Evolutionary conservation across 495 filamentous ascomycete genomes (phyloP).

Genomic region (Aspergillus leporis): DNA sequence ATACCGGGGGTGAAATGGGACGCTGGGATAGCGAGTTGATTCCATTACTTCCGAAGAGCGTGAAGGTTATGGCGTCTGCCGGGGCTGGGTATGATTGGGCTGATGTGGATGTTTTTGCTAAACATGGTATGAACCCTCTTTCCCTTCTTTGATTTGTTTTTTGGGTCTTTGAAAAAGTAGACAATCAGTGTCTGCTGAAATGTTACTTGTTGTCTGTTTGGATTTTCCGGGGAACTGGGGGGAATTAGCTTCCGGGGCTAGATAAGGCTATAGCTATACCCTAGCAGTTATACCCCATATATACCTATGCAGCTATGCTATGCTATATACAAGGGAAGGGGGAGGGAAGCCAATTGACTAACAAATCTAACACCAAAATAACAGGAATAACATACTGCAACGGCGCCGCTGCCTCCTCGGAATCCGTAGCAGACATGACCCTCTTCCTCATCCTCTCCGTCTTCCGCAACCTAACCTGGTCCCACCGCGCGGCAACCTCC

Average conservation of each 20-base stretch:
- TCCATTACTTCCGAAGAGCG: constrained; percentile 59
- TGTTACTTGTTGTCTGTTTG: no score
- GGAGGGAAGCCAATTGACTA: no score
- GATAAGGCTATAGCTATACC: no score
- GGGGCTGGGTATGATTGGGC: constrained; percentile 80
- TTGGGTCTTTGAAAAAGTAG: background rate
- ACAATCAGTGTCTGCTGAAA: no score
- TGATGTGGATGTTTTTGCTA: constrained; percentile 65
- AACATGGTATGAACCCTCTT: constrained; percentile 53
- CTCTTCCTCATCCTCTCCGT: constrained; percentile 64
- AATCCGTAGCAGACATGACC: constrained; percentile 62
- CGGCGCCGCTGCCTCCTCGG: constrained; percentile 64
- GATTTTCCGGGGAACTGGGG: no score
- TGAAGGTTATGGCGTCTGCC: constrained; percentile 70
- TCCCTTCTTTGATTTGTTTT: background rate
- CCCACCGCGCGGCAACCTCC: constrained; percentile 46
- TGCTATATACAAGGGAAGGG: no score
- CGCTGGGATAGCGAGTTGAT: constrained; percentile 74
- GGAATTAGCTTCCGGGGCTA: no score
- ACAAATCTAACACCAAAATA: background rate
- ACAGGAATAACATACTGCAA: constrained; percentile 73
- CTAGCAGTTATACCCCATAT: no score
- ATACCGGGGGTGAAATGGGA: constrained; percentile 77
- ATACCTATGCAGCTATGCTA: no score
- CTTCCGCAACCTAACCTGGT: constrained; percentile 65